Evolutionary conservation across 139 green algal genomes (phyloP).

Genomic region (Chlorella sp.): DNA sequence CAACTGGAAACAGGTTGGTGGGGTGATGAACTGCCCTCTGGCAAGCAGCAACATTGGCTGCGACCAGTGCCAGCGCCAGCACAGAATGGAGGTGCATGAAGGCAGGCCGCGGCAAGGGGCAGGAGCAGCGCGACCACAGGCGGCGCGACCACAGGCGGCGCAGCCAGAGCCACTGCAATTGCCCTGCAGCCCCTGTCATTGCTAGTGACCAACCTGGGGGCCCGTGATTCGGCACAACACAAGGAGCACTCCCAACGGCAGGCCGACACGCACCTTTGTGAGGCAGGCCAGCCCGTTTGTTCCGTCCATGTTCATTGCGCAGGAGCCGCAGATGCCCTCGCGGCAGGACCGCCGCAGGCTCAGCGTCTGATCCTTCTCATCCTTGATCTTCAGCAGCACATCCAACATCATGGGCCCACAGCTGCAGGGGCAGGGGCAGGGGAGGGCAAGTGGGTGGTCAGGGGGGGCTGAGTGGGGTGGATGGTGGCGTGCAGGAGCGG

Average conservation of each 20-base stretch:
- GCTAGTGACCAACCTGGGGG: too few species aligned
- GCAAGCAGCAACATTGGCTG: background rate
- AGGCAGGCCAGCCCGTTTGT: slow-evolving; percentile 97
- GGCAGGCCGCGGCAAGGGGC: background rate
- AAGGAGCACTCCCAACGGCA: background rate
- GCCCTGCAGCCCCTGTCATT: too few species aligned
- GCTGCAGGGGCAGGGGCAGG: slow-evolving; percentile 49
- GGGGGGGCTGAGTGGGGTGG: background rate
- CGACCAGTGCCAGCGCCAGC: too few species aligned
- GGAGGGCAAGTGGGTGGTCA: background rate
- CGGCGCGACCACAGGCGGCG: too few species aligned
- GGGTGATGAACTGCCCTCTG: background rate
- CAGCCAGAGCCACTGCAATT: too few species aligned
- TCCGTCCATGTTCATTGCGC: slow-evolving; percentile 99
- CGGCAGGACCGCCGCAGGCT: slow-evolving; percentile 94
- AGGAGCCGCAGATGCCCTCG: slow-evolving; percentile 99
- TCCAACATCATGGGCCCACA: slow-evolving; percentile 99
- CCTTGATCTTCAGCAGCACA: slow-evolving; percentile 99
- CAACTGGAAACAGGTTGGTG: background rate
- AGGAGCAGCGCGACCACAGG: background rate
- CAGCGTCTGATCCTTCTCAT: slow-evolving; percentile 93
- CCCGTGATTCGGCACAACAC: background rate
- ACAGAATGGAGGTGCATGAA: background rate
- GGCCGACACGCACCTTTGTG: slow-evolving; percentile 73
- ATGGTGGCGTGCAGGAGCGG: background rate